A percentile compares a stretch with the other conserved stretches of the same genome.
Evolutionary conservation across 2,329 filamentous ascomycete genomes (phyloP).

Genomic region (Penicillium freii): DNA sequence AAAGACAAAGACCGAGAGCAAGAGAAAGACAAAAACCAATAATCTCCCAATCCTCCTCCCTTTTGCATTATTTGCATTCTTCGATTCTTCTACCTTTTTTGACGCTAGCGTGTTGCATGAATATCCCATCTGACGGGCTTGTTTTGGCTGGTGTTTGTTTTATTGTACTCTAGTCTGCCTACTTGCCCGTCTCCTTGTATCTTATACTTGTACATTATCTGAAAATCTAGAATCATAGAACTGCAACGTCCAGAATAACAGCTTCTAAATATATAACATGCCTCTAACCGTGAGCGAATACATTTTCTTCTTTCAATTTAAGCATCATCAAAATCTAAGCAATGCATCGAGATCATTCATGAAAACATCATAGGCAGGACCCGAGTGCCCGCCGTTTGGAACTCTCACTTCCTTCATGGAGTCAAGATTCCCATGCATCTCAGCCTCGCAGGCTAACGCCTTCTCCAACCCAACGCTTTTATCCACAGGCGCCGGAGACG

Average conservation of each 20-base stretch:
- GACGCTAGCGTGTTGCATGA: constrained; percentile 21
- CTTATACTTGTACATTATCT: constrained; percentile 18
- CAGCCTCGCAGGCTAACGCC: background rate
- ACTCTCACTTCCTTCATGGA: background rate
- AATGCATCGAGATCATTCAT: constrained; percentile 11
- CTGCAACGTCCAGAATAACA: background rate
- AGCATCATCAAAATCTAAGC: constrained; percentile 6
- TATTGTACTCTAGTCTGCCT: constrained; percentile 14
- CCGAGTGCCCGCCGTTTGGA: no score
- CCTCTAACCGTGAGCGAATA: background rate
- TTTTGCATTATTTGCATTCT: background rate
- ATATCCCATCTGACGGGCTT: constrained; percentile 12
- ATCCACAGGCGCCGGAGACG: background rate
- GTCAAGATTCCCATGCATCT: background rate
- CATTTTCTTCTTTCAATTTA: background rate
- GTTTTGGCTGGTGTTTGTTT: constrained; percentile 9
- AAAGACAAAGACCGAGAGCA: constrained; percentile 3
- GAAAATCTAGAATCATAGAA: constrained; percentile 14
- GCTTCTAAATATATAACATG: background rate
- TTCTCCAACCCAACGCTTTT: background rate
- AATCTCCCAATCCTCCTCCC: background rate
- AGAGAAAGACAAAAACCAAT: background rate
- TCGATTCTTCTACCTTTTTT: constrained; percentile 14
- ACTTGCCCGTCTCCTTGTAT: constrained; percentile 10
- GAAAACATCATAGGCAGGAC: background rate